Evolutionary conservation across 108 stramenopile species (phyloP).

Genomic region (Pseudonitzschia pungens): DNA sequence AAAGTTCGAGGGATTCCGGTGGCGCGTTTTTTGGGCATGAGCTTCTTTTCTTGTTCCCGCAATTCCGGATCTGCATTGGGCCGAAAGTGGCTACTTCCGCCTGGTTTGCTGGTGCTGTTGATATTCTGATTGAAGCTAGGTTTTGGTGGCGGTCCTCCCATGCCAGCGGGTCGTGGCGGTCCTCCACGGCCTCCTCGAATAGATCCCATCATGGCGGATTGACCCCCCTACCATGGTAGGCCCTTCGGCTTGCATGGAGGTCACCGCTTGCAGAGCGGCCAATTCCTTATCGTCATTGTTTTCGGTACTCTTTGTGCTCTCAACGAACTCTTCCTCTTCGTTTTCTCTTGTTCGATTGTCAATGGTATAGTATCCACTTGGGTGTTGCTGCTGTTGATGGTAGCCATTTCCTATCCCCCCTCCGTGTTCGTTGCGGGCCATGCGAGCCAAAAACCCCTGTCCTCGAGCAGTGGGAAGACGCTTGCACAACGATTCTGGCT

Average conservation of each 20-base stretch:
- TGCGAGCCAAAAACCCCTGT: constrained; percentile 70
- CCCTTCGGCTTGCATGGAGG: constrained; percentile 39
- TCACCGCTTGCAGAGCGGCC: constrained; percentile 78
- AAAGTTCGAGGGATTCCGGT: constrained; percentile 87
- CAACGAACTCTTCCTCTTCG: constrained; percentile 74
- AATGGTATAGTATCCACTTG: constrained; percentile 78
- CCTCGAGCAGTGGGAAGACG: constrained; percentile 71
- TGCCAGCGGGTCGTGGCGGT: constrained; percentile 17
- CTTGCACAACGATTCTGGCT: constrained; percentile 71
- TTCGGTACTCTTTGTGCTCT: background rate
- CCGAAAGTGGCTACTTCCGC: constrained; percentile 23
- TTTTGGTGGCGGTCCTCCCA: constrained; percentile 14
- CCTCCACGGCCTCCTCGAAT: constrained; percentile 14
- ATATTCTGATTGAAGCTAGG: constrained; percentile 5
- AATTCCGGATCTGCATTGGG: constrained; percentile 86
- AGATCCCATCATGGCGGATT: constrained; percentile 7
- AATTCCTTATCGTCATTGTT: constrained; percentile 67
- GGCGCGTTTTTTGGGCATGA: constrained; percentile 60
- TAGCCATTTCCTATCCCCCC: constrained; percentile 16
- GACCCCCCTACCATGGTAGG: constrained; percentile 43
- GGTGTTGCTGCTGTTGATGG: constrained; percentile 25
- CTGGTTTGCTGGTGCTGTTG: background rate
- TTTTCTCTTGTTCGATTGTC: constrained; percentile 48
- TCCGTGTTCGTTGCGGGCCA: constrained; percentile 49
- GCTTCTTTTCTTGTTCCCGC: constrained; percentile 67